Evolutionary conservation across 805 yeast species (phyloP).

Genomic region (Pichia cephalocereana): DNA sequence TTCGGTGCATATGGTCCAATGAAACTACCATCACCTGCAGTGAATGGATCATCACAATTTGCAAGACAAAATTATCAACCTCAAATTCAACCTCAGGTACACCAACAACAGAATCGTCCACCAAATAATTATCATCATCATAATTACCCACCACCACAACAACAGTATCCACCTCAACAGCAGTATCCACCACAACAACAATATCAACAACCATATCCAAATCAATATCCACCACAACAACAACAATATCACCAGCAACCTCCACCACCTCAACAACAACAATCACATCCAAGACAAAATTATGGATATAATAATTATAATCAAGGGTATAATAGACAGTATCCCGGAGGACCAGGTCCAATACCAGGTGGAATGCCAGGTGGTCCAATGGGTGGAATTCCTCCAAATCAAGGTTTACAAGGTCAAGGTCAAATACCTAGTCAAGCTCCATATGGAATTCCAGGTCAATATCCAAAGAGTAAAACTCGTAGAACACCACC

Average conservation of each 20-base stretch:
- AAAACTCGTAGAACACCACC: constrained; percentile 11
- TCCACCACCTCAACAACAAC: constrained; percentile 3
- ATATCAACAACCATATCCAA: constrained; percentile 8
- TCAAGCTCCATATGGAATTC: too few species aligned
- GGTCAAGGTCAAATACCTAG: constrained; percentile 7
- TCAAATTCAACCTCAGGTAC: background rate
- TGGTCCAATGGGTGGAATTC: constrained; percentile 4
- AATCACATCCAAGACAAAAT: background rate
- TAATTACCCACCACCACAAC: too few species aligned
- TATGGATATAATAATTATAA: background rate
- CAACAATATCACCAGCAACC: background rate
- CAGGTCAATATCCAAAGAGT: constrained; percentile 4
- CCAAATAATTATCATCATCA: background rate
- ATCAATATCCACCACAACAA: background rate
- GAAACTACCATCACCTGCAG: constrained; percentile 6
- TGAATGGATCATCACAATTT: background rate
- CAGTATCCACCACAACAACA: background rate
- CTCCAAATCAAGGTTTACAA: constrained; percentile 5
- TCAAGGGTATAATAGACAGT: background rate
- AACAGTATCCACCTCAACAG: too few species aligned
- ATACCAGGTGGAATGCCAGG: background rate
- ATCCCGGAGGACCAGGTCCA: background rate
- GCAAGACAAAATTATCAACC: constrained; percentile 7
- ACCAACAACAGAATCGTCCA: background rate
- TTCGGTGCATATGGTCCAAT: constrained; percentile 7